A percentile compares a stretch with the other conserved stretches of the same genome.
Evolutionary conservation across 2,329 filamentous ascomycete species (phyloP).

Genomic region (Chaetomium strumarium): DNA sequence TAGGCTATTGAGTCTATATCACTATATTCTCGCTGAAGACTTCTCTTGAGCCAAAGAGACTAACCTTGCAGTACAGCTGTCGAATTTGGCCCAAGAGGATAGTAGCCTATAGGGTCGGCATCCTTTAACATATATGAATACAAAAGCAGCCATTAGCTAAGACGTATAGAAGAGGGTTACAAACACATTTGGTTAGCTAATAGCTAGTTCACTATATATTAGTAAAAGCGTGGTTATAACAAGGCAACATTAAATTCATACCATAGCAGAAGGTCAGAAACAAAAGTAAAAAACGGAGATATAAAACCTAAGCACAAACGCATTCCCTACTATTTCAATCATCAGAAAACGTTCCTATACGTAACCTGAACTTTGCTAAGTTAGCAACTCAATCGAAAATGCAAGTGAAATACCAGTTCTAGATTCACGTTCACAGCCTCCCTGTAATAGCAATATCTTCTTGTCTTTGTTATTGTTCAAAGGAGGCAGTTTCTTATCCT

Average conservation of each 20-base stretch:
- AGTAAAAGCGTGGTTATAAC: not conserved
- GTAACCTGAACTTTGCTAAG: too few relatives aligned
- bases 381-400: too few relatives aligned
- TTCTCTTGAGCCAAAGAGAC: not conserved
- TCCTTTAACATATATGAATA: not conserved
- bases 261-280: too few relatives aligned
- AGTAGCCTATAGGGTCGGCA: not conserved
- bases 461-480: too few relatives aligned
- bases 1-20: slow-evolving; percentile 2
- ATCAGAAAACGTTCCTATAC: too few relatives aligned
- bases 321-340: too few relatives aligned
- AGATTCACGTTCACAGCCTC: too few relatives aligned
- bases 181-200: slow-evolving; percentile 1
- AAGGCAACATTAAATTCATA: slow-evolving; percentile 2
- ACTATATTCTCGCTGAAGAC: slow-evolving; percentile 6
- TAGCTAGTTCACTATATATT: not conserved
- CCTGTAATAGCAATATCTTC: not conserved
- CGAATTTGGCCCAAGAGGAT: not conserved
- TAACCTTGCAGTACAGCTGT: not conserved
- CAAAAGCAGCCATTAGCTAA: slow-evolving; percentile 1
- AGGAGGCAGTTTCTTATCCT: too few relatives aligned
- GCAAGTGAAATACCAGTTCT: too few relatives aligned
- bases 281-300: too few relatives aligned
- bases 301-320: too few relatives aligned
- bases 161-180: slow-evolving; percentile 3